phyloP scores from a whole-genome alignment of 148 eudicot species.

The Limonium bicolor region DNA sequence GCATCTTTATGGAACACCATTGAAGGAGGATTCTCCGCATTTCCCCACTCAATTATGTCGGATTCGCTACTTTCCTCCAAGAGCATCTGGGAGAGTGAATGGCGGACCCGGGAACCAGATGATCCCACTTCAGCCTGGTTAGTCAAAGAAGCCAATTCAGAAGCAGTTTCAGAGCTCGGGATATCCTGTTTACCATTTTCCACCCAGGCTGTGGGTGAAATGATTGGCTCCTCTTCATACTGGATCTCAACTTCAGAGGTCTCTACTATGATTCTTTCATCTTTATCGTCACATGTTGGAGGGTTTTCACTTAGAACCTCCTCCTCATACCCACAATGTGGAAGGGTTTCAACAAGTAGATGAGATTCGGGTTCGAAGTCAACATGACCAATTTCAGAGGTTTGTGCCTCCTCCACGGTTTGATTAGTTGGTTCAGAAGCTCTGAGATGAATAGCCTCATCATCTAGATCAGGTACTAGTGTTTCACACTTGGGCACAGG shows the following conservation, averaged over 20 bases:
- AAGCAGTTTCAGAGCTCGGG: slow-evolving; percentile 11
- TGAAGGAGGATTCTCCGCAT: slow-evolving; percentile 76
- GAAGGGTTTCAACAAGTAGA: slow-evolving; percentile 9
- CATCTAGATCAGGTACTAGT: slow-evolving; percentile 15
- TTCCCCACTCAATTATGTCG: slow-evolving; percentile 83
- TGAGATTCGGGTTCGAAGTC: slow-evolving; percentile 17
- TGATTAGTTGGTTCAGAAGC: slow-evolving; percentile 16
- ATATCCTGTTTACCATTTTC: slow-evolving; percentile 49
- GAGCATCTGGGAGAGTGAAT: slow-evolving; percentile 94
- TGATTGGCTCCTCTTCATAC: slow-evolving; percentile 40
- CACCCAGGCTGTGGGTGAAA: slow-evolving; percentile 85
- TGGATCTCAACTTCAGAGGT: slow-evolving; percentile 20
- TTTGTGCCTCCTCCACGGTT: slow-evolving; percentile 8
- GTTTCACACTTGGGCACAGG: slow-evolving; percentile 16
- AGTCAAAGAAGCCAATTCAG: slow-evolving; percentile 18
- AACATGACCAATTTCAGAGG: slow-evolving; percentile 8
- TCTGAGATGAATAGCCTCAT: slow-evolving; percentile 12
- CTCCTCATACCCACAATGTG: slow-evolving; percentile 11
- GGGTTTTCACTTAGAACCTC: slow-evolving; percentile 12
- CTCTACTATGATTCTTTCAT: slow-evolving; percentile 9
- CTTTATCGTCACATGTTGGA: slow-evolving; percentile 14
- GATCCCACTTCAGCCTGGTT: slow-evolving; percentile 18
- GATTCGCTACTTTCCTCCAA: slow-evolving; percentile 74
- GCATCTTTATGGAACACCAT: slow-evolving; percentile 87
- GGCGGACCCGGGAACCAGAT: slow-evolving; percentile 61